Evolutionary conservation across 257 asterid genomes (phyloP), one percentile per base, ranked within the genome.

Genomic region (Solanum paucissectum): DNA sequence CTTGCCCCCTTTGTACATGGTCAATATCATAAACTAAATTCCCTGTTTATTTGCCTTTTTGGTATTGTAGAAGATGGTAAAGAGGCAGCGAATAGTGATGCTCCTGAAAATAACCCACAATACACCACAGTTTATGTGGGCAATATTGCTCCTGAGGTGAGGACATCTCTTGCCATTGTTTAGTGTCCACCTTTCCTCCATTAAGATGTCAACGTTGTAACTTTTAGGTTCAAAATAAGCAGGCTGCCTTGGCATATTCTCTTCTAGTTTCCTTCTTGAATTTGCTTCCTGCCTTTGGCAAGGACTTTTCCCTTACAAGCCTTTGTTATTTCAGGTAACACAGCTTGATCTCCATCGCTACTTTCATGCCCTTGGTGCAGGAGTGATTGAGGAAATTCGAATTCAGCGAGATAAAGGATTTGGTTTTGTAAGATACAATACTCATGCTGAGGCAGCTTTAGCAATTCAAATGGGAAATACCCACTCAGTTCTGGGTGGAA

Each of bases 401-500:
- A 92, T 96, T 75, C 99, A 97, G 91, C 98, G 98, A 23, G 99
- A 97, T 84, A 95, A 95, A 90, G 98, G 98, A 42, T 96, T 95
- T 90, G 98, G 98, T 75, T 96, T 96, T 84, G 95, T 96, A 38
- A 93, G 99, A 90, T 97, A 94, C 90, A 94, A 91, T 88, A 95
- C 95, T 69, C 99, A 97, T 87, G 93, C 94, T 33, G 99, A 94
- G 90, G 98, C 99, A 82, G 98, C 98, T 33, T 86, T 92, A 93
- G 99, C 98, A 36, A 97, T 97, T 87, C 94, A 95, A 75, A 64
- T 95, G 91, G 98, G 99, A 89, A 97, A 95, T 88, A 36, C 95
- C 85, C 97, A 91, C 89, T 91, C 98, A 14, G 87, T 89, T 90
- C 93, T 96, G 36, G 90, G 83, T n/a, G 98, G 98, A 62, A 97